Conservation (phyloP, 192 early-diverging fungal genomes). For the Endogone sp. region DNA sequence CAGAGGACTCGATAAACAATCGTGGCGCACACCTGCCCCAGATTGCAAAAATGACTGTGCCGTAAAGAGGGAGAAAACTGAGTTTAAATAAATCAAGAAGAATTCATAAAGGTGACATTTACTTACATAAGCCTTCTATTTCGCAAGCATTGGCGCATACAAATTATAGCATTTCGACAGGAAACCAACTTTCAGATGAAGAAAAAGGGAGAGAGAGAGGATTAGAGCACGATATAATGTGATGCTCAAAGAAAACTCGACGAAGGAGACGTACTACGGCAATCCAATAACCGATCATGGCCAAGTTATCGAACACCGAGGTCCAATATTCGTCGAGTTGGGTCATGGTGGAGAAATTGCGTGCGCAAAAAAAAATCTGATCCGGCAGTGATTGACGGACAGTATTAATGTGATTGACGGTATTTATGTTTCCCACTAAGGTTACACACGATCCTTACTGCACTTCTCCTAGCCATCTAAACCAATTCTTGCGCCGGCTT, state of each 20-base stretch:
- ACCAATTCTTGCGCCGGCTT: too few species aligned
- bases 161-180: slow-evolving; percentile 20
- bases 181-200: slow-evolving; percentile 9
- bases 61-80: too few species aligned
- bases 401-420: too few species aligned
- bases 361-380: too few species aligned
- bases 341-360: slow-evolving; percentile 18
- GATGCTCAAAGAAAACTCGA: neutral
- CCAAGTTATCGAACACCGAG: slow-evolving; percentile 23
- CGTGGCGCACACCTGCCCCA: too few species aligned
- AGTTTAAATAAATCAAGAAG: too few species aligned
- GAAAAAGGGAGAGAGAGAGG: neutral
- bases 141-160: slow-evolving; percentile 19
- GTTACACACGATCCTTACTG: too few species aligned
- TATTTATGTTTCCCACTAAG: too few species aligned
- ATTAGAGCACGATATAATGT: neutral
- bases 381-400: too few species aligned
- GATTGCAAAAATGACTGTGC: too few species aligned
- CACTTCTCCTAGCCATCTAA: too few species aligned
- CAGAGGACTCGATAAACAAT: too few species aligned
- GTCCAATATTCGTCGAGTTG: slow-evolving; percentile 19
- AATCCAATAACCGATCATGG: slow-evolving; percentile 27
- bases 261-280: neutral
- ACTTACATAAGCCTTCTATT: slow-evolving; percentile 24
- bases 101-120: neutral